phyloP scores from a whole-genome alignment of 768 basidiomycete genomes.

The Lentinula raphanica region DNA sequence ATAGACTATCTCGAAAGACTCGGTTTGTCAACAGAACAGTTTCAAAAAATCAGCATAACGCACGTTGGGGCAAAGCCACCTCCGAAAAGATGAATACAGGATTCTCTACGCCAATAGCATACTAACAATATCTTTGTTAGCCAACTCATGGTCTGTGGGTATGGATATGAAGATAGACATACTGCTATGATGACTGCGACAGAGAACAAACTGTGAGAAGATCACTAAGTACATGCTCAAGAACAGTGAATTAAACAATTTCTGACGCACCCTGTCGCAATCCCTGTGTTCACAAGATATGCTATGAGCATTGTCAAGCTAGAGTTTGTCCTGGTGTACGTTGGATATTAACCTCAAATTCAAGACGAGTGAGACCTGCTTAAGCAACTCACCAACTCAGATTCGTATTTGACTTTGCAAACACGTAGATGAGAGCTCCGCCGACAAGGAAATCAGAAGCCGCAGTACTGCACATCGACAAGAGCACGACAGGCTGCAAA shows the following conservation, averaged over 20 bases:
- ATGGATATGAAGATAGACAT: not conserved
- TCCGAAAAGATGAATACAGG: not conserved
- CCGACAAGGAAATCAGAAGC: not conserved
- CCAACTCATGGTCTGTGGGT: not conserved
- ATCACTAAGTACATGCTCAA: not conserved
- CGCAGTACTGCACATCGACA: not conserved
- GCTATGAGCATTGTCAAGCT: not conserved
- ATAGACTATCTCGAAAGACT: not conserved
- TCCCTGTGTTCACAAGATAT: conserved; percentile 4
- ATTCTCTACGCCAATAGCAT: not conserved
- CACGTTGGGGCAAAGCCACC: not conserved
- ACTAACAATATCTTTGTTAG: not conserved
- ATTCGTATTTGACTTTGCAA: conserved; percentile 2
- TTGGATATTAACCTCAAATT: no score
- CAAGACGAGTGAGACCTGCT: no score
- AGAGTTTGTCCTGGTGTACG: conserved; percentile 5
- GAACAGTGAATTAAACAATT: not conserved
- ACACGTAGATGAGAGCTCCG: not conserved
- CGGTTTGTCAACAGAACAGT: no score
- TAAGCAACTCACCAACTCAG: not conserved
- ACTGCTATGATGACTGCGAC: not conserved
- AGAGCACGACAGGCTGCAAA: not conserved
- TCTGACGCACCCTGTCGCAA: not conserved
- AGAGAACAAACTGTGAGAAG: not conserved
- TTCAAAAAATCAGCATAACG: not conserved